Conservation (phyloP, 2,329 filamentous ascomycete species). For the Colletotrichum cuscutae region DNA sequence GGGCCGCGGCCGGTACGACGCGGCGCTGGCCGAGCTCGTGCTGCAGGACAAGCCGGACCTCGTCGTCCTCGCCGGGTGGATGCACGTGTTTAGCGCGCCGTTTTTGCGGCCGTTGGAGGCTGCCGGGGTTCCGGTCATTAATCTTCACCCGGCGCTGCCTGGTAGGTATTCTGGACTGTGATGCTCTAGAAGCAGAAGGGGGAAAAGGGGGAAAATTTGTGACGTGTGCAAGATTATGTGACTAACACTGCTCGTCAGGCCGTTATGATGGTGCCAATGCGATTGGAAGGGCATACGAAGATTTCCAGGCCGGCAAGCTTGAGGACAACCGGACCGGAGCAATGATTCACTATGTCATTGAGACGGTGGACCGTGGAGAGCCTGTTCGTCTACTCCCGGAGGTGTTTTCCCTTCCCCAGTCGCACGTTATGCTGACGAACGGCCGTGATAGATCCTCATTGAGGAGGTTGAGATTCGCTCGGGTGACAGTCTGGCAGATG, state of each 20-base stretch:
- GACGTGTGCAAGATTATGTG: neutral
- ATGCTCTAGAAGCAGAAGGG: no score
- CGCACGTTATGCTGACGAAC: neutral
- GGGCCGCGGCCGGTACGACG: conserved; percentile 77
- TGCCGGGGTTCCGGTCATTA: conserved; percentile 77
- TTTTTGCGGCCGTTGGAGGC: conserved; percentile 77
- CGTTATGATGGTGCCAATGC: conserved; percentile 82
- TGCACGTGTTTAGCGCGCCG: conserved; percentile 79
- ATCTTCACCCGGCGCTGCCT: conserved; percentile 81
- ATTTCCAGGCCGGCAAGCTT: conserved; percentile 72
- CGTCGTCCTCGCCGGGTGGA: conserved; percentile 86
- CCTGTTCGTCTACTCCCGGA: conserved; percentile 54
- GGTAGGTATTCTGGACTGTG: conserved; percentile 49
- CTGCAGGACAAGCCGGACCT: conserved; percentile 74
- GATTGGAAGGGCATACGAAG: conserved; percentile 81
- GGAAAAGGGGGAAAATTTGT: neutral
- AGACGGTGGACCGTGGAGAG: conserved; percentile 81
- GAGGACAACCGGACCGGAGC: conserved; percentile 80
- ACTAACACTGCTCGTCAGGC: conserved; percentile 52
- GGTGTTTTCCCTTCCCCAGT: conserved; percentile 47
- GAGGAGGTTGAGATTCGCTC: conserved; percentile 73
- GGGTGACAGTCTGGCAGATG: conserved; percentile 61
- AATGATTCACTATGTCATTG: conserved; percentile 89
- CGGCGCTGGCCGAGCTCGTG: conserved; percentile 76
- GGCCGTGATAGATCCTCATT: conserved; percentile 40